Evolutionary conservation across 2,329 filamentous ascomycete species (phyloP).

Genomic region (Diaporthe humulicola): DNA sequence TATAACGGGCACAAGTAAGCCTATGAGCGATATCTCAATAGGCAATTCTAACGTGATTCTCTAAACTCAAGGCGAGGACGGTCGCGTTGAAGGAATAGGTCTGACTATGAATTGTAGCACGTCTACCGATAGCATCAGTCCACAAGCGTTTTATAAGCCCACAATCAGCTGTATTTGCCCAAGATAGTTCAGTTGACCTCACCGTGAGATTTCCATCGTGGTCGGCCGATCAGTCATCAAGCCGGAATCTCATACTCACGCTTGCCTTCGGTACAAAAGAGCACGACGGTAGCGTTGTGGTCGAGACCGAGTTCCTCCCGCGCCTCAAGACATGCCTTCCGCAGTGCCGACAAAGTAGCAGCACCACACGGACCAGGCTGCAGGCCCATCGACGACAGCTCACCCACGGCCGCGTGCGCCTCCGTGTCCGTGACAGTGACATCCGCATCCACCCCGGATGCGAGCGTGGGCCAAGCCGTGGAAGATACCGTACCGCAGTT

Average conservation of each 20-base stretch:
- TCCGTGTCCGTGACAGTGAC: slow-evolving; percentile 73
- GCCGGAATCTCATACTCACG: slow-evolving; percentile 26
- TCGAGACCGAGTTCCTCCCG: slow-evolving; percentile 17
- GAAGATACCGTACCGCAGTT: slow-evolving; percentile 78
- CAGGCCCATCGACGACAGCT: slow-evolving; percentile 63
- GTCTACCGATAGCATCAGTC: no score
- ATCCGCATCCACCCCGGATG: slow-evolving; percentile 69
- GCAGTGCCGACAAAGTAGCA: slow-evolving; percentile 64
- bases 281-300: not conserved
- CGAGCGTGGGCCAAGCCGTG: slow-evolving; percentile 74
- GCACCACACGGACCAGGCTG: slow-evolving; percentile 74
- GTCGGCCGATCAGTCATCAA: not conserved
- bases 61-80: not conserved
- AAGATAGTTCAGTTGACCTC: not conserved
- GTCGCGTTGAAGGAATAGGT: not conserved
- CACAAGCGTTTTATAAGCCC: no score
- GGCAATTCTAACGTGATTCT: not conserved
- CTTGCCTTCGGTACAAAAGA: slow-evolving; percentile 36
- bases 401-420: slow-evolving; percentile 68
- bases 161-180: not conserved
- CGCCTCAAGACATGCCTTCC: slow-evolving; percentile 47
- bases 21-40: not conserved
- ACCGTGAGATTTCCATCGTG: not conserved
- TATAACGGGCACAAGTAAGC: not conserved
- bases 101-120: not conserved